Evolutionary conservation across 2,329 filamentous ascomycete species (phyloP).

Genomic region (Fusarium sp.): DNA sequence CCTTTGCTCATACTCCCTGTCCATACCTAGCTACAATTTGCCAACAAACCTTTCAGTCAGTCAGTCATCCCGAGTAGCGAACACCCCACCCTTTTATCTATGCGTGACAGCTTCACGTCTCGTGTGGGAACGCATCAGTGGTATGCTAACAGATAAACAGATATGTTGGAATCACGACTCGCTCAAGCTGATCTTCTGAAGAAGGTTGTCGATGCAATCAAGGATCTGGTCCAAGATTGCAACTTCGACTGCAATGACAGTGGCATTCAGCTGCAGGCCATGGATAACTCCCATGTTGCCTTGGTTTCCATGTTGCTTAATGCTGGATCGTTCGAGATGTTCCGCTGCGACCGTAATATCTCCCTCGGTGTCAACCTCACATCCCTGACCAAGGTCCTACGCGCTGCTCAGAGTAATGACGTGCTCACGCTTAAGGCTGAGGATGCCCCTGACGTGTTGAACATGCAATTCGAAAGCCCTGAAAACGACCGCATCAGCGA

Average conservation of each 20-base stretch:
- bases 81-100: slow-evolving; percentile 25
- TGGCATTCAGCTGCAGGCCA: slow-evolving; percentile 96
- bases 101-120: slow-evolving; percentile 23
- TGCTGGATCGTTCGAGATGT: slow-evolving; percentile 92
- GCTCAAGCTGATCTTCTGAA: slow-evolving; percentile 94
- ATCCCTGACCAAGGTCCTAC: slow-evolving; percentile 96
- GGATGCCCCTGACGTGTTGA: slow-evolving; percentile 94
- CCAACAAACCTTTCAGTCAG: slow-evolving; percentile 2
- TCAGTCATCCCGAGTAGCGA: slow-evolving; percentile 27
- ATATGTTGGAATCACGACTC: slow-evolving; percentile 95
- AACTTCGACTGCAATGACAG: slow-evolving; percentile 99
- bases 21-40: neutral
- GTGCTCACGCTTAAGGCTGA: slow-evolving; percentile 97
- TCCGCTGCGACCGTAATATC: slow-evolving; percentile 98
- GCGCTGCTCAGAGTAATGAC: slow-evolving; percentile 92
- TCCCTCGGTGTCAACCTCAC: slow-evolving; percentile 96
- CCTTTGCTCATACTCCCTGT: neutral
- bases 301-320: slow-evolving; percentile 99
- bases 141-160: slow-evolving; percentile 45
- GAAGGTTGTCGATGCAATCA: slow-evolving; percentile 99
- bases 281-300: slow-evolving; percentile 99
- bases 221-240: slow-evolving; percentile 98
- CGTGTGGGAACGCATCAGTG: neutral
- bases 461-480: slow-evolving; percentile 92
- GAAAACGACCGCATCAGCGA: slow-evolving; percentile 93